Base-by-base conservation (phyloP, 2,329 filamentous ascomycete genomes). In the Fusarium paranaense region DNA sequence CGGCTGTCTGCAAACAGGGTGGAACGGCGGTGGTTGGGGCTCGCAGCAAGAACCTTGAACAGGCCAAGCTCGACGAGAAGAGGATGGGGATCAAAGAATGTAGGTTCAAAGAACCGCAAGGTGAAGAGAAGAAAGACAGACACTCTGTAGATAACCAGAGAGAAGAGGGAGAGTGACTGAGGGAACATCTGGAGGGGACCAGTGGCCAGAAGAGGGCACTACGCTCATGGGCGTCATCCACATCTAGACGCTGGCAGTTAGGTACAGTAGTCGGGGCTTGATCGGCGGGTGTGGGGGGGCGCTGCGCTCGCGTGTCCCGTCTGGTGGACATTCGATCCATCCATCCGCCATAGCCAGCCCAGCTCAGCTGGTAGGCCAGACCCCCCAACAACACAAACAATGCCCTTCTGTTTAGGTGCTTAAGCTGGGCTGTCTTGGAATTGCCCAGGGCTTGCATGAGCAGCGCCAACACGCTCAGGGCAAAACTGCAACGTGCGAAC, bases 211-310 rank as follows among this genome's bases (percentile, higher is more conserved):
- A 62, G 72, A 68, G 69, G 62, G 69, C 71, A 63, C 71, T 72
- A 74, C 71, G 57, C 58, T 74, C 65, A 68, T 72, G 59, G 71
- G 71, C 72, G 72, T 74, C 72, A 74, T 73, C 67, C 62, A 68
- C 70, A 67, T 58, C 71, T 62, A 62, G 61, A 56, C 61, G 61
- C 61, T 56, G 45, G 30, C 56, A 60, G 42, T 47, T 27, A 47
- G 42, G 42, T 47, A 47, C 42, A 64, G 54, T 60, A 64, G 68
- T 74, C 62, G 72, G 72, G 71, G 68, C 18, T 66, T 64, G 72
- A 74, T 74, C 71, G 72, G 71, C 72, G 72, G 37, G 72, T 59
- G 71, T 66, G 68, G 71, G 63, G 42, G 71, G 52, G 16, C 37
- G n/a, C 47, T 60, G 62, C 64, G 59, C 71, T 74, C 72, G 72